Base-by-base conservation (phyloP, 768 basidiomycete species). In the Antrodiella citrinella region DNA sequence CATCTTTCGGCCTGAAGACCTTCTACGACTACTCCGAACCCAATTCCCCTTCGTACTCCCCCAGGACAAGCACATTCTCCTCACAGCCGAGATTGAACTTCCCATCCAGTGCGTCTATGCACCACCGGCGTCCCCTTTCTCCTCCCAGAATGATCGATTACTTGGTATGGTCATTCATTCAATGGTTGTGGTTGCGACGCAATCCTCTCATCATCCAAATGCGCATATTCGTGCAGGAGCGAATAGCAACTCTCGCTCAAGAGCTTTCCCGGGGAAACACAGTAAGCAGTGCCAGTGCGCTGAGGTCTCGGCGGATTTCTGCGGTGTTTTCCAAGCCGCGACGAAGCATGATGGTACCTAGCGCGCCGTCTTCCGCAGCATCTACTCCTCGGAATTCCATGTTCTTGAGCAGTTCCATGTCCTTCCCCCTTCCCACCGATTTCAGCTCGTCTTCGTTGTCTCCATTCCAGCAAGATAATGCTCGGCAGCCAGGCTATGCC, bases 151-250 rank as follows among this genome's bases (percentile, higher is more conserved):
- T 84, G 21, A 67, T 86, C 4, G 87, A 90, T 61, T 89, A 86
- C 55, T 66, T 78, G 7, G 68, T 83, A 1, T 88, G 86, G 86
- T 88, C 86, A 2, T 62, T 81, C 23, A 65, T 88, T 22, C 83
- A 87, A 57, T 72, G 85, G 48, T 62, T 84, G 15, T 84, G 79
- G 54, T 71, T 78, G 1, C 77, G 75, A 57, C 74, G 82, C 15
- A 80, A 68, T 35, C 84, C 86, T 0, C 70, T 90, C 23, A 67
- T 76, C 47, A 66, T 84, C 23, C 84, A 86, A 54, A 71, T 89
- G 66, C 81, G 82, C 21, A 65, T 80, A 2, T 75, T 86, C 51
- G 67, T 77, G n/a, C 76, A 77, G 56, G 83, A 85, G 62, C 85
- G 82, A 56, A 70, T 84, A 1, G 67, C 73, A 0, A 60, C 67